Base-by-base conservation (phyloP, 192 early-diverging fungal species). In the Entomortierella parvispora region DNA sequence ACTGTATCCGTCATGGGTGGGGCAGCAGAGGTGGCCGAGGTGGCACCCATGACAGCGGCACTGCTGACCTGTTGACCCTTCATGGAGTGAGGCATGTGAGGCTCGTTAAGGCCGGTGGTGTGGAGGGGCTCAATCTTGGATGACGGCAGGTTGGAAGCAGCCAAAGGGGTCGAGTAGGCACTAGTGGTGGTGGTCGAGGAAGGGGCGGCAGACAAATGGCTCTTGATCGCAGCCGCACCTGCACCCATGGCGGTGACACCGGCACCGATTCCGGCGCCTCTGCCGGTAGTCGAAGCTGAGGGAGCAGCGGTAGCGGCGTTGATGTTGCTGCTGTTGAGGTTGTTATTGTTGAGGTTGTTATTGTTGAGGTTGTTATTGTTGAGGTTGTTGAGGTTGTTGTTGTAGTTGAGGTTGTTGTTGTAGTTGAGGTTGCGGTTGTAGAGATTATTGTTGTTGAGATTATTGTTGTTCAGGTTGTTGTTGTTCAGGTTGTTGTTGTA, bases 1-100 rank as follows among this genome's bases (percentile, higher is more conserved):
- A 53, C 62, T 11, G 31, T 53, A 47, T 60, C 57, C 7, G 58
- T 49, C 66, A 60, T 14, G 1, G 66, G 66, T n/a, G 66, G 57
- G 12, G 66, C 66, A 45, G 66, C n/a, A 8, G 40, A 37, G 2
- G 25, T 20, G 22, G 65, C 65, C 4, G 65, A 68, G 11, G 65
- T 37, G 5, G 65, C 46, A 17, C 66, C 66, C 29, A 68, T 43
- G 18, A 60, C 66, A 32, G 45, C 66, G 31, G 66, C 66, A 0
- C 32, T 60, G n/a, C 33, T 4, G 20, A 59, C 66, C 5, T 42
- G 14, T 11, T 33, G 48, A 37, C 40, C 34, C 26, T 42, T 64
- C 50, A 53, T 53, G 2, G 62, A 42, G 11, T 2, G 20, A 14
- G 62, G n/a, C 50, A 33, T 18, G 26, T 48, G 29, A 2, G 20